Evolutionary conservation across 192 early-diverging fungal genomes (phyloP).

Genomic region (Rhizoclosmatium sp.): DNA sequence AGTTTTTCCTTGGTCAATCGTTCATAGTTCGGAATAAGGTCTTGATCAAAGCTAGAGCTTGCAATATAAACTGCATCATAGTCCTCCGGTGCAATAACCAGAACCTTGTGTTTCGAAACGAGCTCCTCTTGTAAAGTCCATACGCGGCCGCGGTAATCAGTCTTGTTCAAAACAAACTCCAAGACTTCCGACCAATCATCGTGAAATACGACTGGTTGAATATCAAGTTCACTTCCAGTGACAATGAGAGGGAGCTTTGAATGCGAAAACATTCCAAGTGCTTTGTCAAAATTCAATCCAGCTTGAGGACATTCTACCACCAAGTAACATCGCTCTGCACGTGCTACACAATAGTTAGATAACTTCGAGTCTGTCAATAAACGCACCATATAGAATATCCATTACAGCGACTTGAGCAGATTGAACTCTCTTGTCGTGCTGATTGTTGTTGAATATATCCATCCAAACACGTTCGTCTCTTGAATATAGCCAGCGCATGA

Average conservation of each 20-base stretch:
- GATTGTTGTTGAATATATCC: slow-evolving; percentile 3
- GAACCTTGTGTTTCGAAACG: background rate
- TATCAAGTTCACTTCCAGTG: background rate
- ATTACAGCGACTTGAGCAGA: slow-evolving; percentile 2
- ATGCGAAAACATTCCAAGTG: background rate
- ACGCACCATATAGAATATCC: background rate
- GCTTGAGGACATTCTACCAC: background rate
- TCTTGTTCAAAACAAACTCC: background rate
- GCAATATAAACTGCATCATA: background rate
- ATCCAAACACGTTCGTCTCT: background rate
- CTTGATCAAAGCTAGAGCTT: background rate
- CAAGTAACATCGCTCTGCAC: background rate
- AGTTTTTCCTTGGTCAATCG: too few relatives aligned
- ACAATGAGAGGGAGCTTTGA: background rate
- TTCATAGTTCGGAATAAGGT: too few relatives aligned
- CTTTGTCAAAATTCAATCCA: background rate
- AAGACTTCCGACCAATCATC: background rate
- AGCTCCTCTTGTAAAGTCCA: slow-evolving; percentile 17
- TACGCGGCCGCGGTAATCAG: background rate
- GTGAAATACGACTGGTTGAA: background rate
- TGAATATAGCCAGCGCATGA: background rate
- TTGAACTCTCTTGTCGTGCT: background rate
- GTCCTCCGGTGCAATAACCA: background rate
- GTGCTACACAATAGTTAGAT: background rate
- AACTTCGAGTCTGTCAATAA: too few relatives aligned